Percentiles rank a stretch among this genome's conserved stretches.
Conservation (phyloP, 345 rosid genomes). For the Syzygium jambos region DNA sequence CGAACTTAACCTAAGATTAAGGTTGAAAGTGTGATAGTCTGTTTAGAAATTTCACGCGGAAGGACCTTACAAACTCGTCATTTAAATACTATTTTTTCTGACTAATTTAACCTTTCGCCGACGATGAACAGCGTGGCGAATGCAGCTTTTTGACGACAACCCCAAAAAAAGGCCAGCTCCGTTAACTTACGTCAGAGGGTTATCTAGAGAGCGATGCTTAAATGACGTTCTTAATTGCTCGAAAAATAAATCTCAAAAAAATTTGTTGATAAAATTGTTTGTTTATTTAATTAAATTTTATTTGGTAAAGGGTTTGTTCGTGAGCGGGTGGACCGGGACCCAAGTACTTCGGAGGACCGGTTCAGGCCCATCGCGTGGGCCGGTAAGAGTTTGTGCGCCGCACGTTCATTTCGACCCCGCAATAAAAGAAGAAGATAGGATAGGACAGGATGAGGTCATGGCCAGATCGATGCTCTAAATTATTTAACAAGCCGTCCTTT, state of each 20-base stretch:
- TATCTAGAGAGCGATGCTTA: background rate
- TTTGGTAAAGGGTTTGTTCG: background rate
- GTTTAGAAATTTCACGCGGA: background rate
- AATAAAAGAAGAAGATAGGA: background rate
- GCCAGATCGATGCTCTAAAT: background rate
- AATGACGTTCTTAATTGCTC: background rate
- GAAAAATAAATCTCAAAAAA: background rate
- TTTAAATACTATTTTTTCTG: background rate
- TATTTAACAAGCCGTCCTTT: background rate
- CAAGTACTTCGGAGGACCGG: fast-evolving
- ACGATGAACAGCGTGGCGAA: background rate
- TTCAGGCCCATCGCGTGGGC: background rate
- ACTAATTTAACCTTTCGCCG: background rate
- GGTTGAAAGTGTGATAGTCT: background rate
- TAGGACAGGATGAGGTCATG: background rate
- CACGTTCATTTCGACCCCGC: background rate
- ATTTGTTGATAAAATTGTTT: background rate
- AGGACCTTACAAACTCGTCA: background rate
- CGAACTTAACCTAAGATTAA: background rate
- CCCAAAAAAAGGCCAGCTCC: background rate
- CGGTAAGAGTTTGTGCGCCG: background rate
- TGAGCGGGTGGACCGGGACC: background rate
- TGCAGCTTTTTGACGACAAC: background rate
- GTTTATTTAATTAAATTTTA: background rate
- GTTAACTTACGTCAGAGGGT: background rate